These are phyloP conservation scores for Ramaria rubella DNA, from an alignment of 768 basidiomycete genomes.

Conservation along the genomic window DNA sequence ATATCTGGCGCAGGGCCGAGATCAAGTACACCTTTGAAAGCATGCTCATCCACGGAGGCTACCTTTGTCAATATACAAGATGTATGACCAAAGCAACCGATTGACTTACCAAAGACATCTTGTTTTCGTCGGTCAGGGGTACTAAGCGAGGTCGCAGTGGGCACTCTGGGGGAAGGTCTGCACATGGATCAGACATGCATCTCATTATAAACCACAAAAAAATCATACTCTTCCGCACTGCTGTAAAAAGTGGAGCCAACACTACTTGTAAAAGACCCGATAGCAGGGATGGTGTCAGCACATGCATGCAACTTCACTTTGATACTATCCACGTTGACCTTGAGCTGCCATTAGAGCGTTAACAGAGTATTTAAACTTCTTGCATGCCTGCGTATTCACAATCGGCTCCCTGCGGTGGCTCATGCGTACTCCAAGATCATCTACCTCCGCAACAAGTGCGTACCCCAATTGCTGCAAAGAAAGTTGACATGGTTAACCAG, in stretches of 20 bases:
- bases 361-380: constrained; percentile 8
- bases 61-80: constrained; percentile 13
- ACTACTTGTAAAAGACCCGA: constrained; percentile 51
- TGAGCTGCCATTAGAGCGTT: background rate
- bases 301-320: constrained; percentile 60
- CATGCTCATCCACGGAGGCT: constrained; percentile 68
- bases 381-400: constrained; percentile 1
- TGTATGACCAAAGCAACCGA: background rate
- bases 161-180: background rate
- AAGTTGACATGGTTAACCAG: background rate
- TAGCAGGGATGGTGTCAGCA: constrained; percentile 63
- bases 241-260: constrained; percentile 22
- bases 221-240: background rate
- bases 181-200: too few relatives aligned
- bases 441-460: constrained; percentile 57
- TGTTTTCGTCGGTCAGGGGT: background rate
- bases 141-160: background rate
- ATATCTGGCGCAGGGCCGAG: constrained; percentile 79
- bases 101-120: constrained; percentile 22
- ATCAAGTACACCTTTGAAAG: constrained; percentile 70
- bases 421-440: constrained; percentile 43
- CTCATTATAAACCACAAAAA: too few relatives aligned
- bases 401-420: constrained; percentile 14
- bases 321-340: constrained; percentile 24
- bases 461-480: constrained; percentile 51